phyloP scores from a whole-genome alignment of 2,329 filamentous ascomycete genomes.

The Chaetomiaceae sp. region DNA sequence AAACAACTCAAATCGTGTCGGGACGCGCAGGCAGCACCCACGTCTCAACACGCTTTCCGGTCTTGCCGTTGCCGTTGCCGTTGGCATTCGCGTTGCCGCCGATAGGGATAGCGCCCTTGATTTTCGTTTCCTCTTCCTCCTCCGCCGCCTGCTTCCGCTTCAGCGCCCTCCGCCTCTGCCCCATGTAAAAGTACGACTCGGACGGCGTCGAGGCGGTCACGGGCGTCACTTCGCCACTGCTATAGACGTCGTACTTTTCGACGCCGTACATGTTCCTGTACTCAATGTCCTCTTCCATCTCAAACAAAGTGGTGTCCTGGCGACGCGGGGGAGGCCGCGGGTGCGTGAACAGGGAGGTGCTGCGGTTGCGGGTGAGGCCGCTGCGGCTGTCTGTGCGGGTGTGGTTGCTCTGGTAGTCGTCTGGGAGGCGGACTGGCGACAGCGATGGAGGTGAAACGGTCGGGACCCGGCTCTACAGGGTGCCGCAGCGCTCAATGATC shows the following conservation, averaged over 20 bases:
- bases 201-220: background rate
- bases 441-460: background rate
- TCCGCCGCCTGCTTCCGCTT: background rate
- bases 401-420: background rate
- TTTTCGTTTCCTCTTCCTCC: background rate
- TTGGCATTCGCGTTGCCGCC: no score
- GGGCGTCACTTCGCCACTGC: background rate
- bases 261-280: background rate
- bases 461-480: conserved; percentile 11
- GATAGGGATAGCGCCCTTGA: background rate
- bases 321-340: background rate
- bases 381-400: background rate
- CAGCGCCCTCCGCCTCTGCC: background rate
- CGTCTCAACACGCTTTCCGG: no score
- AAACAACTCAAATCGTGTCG: no score
- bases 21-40: no score
- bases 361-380: conserved; percentile 3
- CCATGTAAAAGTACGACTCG: background rate
- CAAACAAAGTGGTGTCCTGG: background rate
- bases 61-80: no score
- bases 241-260: background rate
- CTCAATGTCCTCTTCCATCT: conserved; percentile 8
- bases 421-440: background rate
- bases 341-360: background rate
- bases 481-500: conserved; percentile 61